Evolutionary conservation across 345 rosid species (phyloP), one percentile per base, ranked within the genome.

Genomic region (Iberis pinnata): DNA sequence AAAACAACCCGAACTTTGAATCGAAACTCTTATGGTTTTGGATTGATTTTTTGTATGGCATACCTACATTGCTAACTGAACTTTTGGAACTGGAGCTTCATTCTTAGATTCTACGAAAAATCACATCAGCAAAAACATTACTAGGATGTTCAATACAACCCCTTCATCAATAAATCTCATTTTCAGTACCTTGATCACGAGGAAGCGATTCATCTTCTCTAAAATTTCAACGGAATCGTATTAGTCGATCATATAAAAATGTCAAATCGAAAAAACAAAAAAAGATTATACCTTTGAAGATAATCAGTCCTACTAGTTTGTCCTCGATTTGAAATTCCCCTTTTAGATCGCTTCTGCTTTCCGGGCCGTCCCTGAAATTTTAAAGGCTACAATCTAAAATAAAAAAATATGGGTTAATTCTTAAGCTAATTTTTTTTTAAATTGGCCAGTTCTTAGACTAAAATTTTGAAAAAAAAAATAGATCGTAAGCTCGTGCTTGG

Each of bases 21-120:
- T 49, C 40, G 9, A 40, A 41, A 15, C 2, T 2, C n/a, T 18
- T 0, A 37, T 26, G 29, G 7, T 22, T 22, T 22, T 6, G 25
- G 48, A 31, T 12, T 25, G n/a, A 54, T 54, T n/a, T n/a, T n/a
- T n/a, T n/a, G n/a, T n/a, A n/a, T n/a, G n/a, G 55, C 95, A 44
- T 76, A 92, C 99, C 97, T 94, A 86, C 94, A 83, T 86, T 9
- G 95, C 95, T 70, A 93, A 94, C 49, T 88, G 88, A 78, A 86
- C 57, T 56, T 58, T 82, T 12, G 92, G 84, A 59, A 22, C 74
- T 37, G 69, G 56, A 39, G 70, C 75, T 49, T 70, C 79, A 51
- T 76, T 85, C 70, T 80, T 95, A 50, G 77, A 68, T 38, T 57
- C 90, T 88, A 71, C 51, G 32, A 60, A 33, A 64, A 29, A 25